Base-by-base conservation (phyloP, 2,329 filamentous ascomycete species). In the Aspergillus amoenus region DNA sequence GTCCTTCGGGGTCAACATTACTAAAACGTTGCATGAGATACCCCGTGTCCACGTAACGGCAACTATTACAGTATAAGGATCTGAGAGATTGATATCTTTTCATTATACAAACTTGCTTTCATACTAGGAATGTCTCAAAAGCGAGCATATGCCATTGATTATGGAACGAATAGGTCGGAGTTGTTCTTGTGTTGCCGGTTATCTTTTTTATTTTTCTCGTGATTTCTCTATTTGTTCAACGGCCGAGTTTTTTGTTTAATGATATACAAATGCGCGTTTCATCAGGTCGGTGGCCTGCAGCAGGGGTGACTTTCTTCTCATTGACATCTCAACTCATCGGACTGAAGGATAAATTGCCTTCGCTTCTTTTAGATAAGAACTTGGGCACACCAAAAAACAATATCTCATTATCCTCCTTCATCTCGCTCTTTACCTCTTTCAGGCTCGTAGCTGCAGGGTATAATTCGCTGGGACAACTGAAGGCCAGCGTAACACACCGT, bases 171-270 rank as follows among this genome's bases (percentile, higher is more conserved):
- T 24, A 18, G 18, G 37, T 56, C 24, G 43, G 30, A 57, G 32
- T 44, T 50, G 30, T 43, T 52, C 34, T 45, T 51, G 4, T 55
- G 17, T 41, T 32, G 22, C 15, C 45, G 42, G 55, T 55, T 55
- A 37, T 37, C 13, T 37, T 37, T 37, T 12, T 18, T 11, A 49
- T 52, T 18, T 17, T 49, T 32, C 34, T 41, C 27, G 42, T 56
- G 37, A 44, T 51, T 43, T 53, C 13, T 54, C 24, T 41, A 39
- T 39, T 54, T 46, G 43, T 39, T 45, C 15, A 27, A 18, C 47
- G 40, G 30, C 51, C 37, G 56, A 59, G 45, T 43, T 21, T 58
- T 58, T 58, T 60, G 61, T 49, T 55, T 62, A 52, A 61, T 55
- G 58, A 58, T 60, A 61, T 59, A 54, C 40, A 27, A 37, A 21